Conservation (phyloP, 1,284 basidiomycete genomes). For the Rhodotorula sp. region DNA sequence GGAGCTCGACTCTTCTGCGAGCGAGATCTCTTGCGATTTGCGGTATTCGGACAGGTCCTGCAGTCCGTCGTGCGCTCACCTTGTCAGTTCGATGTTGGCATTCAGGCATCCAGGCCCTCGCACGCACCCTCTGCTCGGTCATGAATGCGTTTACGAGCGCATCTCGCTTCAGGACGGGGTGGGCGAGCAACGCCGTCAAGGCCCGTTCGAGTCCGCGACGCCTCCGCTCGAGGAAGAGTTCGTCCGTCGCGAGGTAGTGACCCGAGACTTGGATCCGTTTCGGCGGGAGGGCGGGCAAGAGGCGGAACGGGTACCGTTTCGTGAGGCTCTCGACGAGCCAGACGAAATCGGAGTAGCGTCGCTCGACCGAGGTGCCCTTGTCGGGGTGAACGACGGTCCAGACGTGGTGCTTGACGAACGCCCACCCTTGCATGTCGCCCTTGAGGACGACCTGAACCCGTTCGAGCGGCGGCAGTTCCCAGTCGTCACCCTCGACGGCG, state of each 20-base stretch:
- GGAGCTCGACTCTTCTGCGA: conserved; percentile 81
- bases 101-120: no score
- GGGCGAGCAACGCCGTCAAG: conserved; percentile 79
- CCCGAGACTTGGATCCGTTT: conserved; percentile 81
- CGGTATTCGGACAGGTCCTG: conserved; percentile 44
- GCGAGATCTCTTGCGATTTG: conserved; percentile 52
- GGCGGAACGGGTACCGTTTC: conserved; percentile 76
- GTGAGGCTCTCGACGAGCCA: conserved; percentile 81
- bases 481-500: background rate
- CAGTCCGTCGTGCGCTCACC: no score
- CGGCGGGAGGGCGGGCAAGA: conserved; percentile 84
- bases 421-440: conserved; percentile 19
- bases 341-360: conserved; percentile 80
- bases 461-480: conserved; percentile 13
- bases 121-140: conserved; percentile 43
- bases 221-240: conserved; percentile 82
- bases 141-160: conserved; percentile 73
- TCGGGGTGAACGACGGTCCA: conserved; percentile 21
- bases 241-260: conserved; percentile 62
- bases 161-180: conserved; percentile 84
- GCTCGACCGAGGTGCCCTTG: conserved; percentile 45
- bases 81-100: no score
- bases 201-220: conserved; percentile 81
- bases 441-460: conserved; percentile 18
- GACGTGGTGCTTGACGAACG: conserved; percentile 31